Evolutionary conservation across 495 filamentous ascomycete species (phyloP).

Genomic region (Friedmanniomyces endolithicus): DNA sequence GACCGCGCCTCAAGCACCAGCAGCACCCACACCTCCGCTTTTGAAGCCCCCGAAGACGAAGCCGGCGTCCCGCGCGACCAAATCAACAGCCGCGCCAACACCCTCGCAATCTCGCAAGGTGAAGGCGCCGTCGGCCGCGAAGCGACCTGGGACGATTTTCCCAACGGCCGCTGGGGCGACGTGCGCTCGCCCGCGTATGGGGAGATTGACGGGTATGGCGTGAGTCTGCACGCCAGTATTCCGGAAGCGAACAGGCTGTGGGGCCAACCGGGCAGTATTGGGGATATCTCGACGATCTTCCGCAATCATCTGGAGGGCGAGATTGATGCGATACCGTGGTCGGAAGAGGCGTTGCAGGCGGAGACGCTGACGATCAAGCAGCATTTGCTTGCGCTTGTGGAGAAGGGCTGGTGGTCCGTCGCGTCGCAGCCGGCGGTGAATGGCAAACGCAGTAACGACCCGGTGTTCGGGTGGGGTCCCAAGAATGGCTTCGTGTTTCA

Average conservation of each 20-base stretch:
- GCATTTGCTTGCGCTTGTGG: slow-evolving; percentile 61
- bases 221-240: slow-evolving; percentile 69
- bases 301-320: slow-evolving; percentile 63
- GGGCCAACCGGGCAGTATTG: slow-evolving; percentile 55
- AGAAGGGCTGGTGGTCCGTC: slow-evolving; percentile 87
- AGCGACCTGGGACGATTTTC: slow-evolving; percentile 98
- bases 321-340: slow-evolving; percentile 76
- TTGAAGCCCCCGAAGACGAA: slow-evolving; percentile 53
- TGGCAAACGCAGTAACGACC: slow-evolving; percentile 58
- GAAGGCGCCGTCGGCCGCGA: slow-evolving; percentile 82
- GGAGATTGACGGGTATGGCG: slow-evolving; percentile 91
- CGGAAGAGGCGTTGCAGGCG: slow-evolving; percentile 71
- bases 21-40: slow-evolving; percentile 38
- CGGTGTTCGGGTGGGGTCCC: slow-evolving; percentile 90
- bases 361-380: slow-evolving; percentile 71
- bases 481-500: slow-evolving; percentile 91
- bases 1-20: slow-evolving; percentile 46
- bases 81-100: slow-evolving; percentile 58
- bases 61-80: slow-evolving; percentile 48
- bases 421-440: slow-evolving; percentile 95
- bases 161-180: slow-evolving; percentile 95
- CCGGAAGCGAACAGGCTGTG: slow-evolving; percentile 68
- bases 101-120: slow-evolving; percentile 84
- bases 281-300: slow-evolving; percentile 70
- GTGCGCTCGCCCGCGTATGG: slow-evolving; percentile 65